Conservation (phyloP, 257 asterid genomes). For the Nicotiana benthamiana region DNA sequence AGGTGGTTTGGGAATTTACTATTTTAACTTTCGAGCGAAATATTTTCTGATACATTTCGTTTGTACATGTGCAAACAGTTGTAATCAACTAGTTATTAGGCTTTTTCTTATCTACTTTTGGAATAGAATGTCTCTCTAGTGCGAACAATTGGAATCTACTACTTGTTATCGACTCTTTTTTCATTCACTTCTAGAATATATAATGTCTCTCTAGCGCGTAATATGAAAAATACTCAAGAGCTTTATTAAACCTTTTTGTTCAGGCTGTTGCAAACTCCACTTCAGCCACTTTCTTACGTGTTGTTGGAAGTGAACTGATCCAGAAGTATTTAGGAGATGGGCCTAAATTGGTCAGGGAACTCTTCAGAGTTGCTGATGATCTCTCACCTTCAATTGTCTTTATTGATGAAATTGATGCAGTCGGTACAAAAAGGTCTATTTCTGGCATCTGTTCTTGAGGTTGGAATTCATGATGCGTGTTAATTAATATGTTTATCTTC, state of each 20-base stretch:
- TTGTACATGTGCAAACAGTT: not conserved
- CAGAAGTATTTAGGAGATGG: conserved; percentile 98
- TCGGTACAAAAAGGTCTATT: conserved; percentile 81
- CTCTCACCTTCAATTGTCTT: conserved; percentile 97
- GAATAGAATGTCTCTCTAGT: not conserved
- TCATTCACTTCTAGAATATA: not conserved
- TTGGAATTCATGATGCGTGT: not conserved
- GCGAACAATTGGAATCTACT: not conserved
- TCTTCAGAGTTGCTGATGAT: conserved; percentile 95
- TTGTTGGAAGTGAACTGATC: conserved; percentile 90
- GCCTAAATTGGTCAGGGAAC: conserved; percentile 93
- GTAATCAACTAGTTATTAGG: not conserved
- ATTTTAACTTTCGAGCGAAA: not conserved
- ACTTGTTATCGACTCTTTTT: not conserved
- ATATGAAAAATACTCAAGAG: not conserved
- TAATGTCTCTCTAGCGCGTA: not conserved
- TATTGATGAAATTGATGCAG: conserved; percentile 93
- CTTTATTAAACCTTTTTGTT: conserved; percentile 3
- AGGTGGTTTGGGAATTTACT: not conserved
- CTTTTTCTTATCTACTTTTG: not conserved
- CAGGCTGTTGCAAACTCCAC: conserved; percentile 99
- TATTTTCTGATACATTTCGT: not conserved
- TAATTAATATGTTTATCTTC: conserved; percentile 7
- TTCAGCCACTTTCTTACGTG: conserved; percentile 95
- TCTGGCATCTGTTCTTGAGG: conserved; percentile 1